Evolutionary conservation across 139 green algal genomes (phyloP).

Genomic region (Picochlorum sp.): DNA sequence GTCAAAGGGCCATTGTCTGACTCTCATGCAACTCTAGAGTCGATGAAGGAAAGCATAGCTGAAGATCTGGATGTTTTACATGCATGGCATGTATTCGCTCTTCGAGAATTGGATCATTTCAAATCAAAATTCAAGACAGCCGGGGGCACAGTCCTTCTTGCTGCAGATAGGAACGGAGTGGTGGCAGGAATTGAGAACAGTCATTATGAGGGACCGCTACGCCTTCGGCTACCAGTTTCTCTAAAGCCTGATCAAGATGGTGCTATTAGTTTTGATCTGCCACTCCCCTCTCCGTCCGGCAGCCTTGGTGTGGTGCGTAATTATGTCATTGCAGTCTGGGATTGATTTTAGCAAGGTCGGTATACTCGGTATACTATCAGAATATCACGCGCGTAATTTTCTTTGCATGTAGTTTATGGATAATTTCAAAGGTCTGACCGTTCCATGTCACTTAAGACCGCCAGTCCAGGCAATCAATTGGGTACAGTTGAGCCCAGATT

Average conservation of each 20-base stretch:
- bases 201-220: conserved; percentile 60
- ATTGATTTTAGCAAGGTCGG: background rate
- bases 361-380: conserved; percentile 29
- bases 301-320: conserved; percentile 15
- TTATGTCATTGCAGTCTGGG: too few relatives aligned
- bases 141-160: conserved; percentile 39
- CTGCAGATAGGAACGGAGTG: conserved; percentile 41
- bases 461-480: conserved; percentile 27
- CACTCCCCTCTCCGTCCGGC: conserved; percentile 38
- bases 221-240: conserved; percentile 32
- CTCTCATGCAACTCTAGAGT: conserved; percentile 10
- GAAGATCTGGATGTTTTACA: conserved; percentile 57
- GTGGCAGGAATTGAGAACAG: conserved; percentile 40
- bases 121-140: conserved; percentile 54
- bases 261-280: conserved; percentile 43
- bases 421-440: conserved; percentile 38
- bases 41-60: conserved; percentile 30
- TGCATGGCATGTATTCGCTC: conserved; percentile 48
- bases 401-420: conserved; percentile 36
- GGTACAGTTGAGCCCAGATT: conserved; percentile 28
- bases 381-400: conserved; percentile 9
- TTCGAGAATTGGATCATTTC: conserved; percentile 43
- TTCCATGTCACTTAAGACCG: conserved; percentile 45
- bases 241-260: conserved; percentile 43
- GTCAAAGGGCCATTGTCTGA: conserved; percentile 32